Conservation (phyloP, 176 grass and related monocot genomes). For the Carex littledalei region DNA sequence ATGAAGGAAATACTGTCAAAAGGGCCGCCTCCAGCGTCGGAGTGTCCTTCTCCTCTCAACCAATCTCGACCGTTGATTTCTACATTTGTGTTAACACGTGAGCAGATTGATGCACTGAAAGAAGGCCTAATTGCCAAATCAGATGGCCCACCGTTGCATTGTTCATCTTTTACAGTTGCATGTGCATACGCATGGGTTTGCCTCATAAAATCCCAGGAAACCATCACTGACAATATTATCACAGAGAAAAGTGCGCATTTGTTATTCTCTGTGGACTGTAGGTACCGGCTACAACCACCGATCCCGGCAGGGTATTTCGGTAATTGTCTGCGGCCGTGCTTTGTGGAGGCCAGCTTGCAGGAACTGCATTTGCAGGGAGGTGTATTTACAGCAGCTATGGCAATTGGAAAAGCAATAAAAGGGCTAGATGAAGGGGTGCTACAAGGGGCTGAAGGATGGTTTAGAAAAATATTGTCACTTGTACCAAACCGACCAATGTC, state of each 20-base stretch:
- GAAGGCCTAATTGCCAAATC: conserved; percentile 27
- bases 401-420: conserved; percentile 51
- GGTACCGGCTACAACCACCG: conserved; percentile 50
- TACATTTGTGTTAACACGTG: conserved; percentile 51
- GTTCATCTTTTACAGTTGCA: conserved; percentile 81
- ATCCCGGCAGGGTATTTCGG: conserved; percentile 67
- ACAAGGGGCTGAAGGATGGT: conserved; percentile 68
- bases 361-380: conserved; percentile 43
- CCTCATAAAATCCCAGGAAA: conserved; percentile 31
- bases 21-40: conserved; percentile 32
- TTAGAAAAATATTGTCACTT: conserved; percentile 70
- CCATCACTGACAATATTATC: background rate
- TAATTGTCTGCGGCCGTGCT: conserved; percentile 89
- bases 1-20: conserved; percentile 53
- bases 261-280: conserved; percentile 84
- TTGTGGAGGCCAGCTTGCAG: conserved; percentile 46
- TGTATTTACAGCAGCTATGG: conserved; percentile 45
- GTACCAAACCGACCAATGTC: conserved; percentile 75
- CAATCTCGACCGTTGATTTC: conserved; percentile 47
- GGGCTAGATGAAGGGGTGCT: conserved; percentile 61
- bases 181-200: conserved; percentile 91
- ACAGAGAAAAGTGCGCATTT: conserved; percentile 45
- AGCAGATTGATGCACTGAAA: conserved; percentile 67
- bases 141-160: conserved; percentile 28
- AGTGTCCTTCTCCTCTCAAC: conserved; percentile 20